A percentile compares a stretch with the other conserved stretches of the same genome.
These are phyloP conservation scores for Juncus effusus DNA, from an alignment of 176 grass and related monocot genomes.

Conservation along the genomic window DNA sequence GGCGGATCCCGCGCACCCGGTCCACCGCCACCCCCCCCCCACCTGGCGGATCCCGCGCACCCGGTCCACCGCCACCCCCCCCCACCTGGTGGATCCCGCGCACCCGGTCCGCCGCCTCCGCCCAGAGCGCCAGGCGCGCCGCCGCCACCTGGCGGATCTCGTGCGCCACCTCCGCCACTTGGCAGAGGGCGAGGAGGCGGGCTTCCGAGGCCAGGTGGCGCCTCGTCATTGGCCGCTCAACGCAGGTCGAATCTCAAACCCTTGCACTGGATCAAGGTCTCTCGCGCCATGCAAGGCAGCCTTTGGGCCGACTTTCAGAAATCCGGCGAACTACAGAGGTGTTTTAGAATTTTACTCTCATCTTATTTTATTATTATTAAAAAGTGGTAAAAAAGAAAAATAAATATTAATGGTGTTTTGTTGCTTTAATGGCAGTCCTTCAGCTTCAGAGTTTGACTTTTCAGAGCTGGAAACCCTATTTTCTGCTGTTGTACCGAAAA, in stretches of 20 bases:
- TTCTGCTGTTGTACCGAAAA: constrained; percentile 66
- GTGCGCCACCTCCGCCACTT: constrained; percentile 28
- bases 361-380: not conserved
- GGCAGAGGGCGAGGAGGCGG: constrained; percentile 68
- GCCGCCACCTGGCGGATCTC: constrained; percentile 52
- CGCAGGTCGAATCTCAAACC: constrained; percentile 83
- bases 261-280: constrained; percentile 94
- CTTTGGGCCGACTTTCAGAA: constrained; percentile 92
- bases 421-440: constrained; percentile 57
- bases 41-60: constrained; percentile 2
- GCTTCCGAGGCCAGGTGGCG: constrained; percentile 38
- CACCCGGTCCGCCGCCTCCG: constrained; percentile 51
- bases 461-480: constrained; percentile 91
- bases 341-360: constrained; percentile 24
- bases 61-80: constrained; percentile 48
- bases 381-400: no score
- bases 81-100: constrained; percentile 31
- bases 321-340: constrained; percentile 71
- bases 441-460: constrained; percentile 81
- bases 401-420: constrained; percentile 18
- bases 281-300: constrained; percentile 85
- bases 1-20: constrained; percentile 43
- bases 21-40: constrained; percentile 45
- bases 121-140: constrained; percentile 79
- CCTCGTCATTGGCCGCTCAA: constrained; percentile 26